These are phyloP conservation scores for Pleurotus djamor DNA, from an alignment of 768 basidiomycete genomes.

Conservation along the genomic window DNA sequence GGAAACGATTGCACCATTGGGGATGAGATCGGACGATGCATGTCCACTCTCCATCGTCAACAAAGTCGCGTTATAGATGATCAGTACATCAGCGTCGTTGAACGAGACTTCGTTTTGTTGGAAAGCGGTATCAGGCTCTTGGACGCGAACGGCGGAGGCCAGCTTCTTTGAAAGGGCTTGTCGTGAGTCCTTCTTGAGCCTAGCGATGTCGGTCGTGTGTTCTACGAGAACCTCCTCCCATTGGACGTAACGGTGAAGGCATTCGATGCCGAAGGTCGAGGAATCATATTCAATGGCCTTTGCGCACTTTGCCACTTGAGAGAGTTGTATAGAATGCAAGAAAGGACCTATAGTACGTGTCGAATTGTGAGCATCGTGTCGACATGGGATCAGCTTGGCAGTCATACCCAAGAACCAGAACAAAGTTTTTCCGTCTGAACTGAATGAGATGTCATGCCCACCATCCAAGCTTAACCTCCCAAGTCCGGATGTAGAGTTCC, in stretches of 20 bases:
- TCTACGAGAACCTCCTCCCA: constrained; percentile 57
- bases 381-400: neutral
- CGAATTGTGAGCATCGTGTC: neutral
- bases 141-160: neutral
- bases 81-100: constrained; percentile 41
- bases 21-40: constrained; percentile 45
- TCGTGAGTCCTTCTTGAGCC: constrained; percentile 53
- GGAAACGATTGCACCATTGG: constrained; percentile 48
- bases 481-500: constrained; percentile 59
- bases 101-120: neutral
- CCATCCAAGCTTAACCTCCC: constrained; percentile 69
- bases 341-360: constrained; percentile 51
- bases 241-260: constrained; percentile 53
- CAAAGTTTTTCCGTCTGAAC: constrained; percentile 57
- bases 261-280: constrained; percentile 58
- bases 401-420: constrained; percentile 73
- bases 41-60: constrained; percentile 66
- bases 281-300: constrained; percentile 46
- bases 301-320: constrained; percentile 47
- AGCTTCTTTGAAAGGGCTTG: constrained; percentile 13
- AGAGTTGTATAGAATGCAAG: constrained; percentile 59
- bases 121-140: neutral
- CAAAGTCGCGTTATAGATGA: constrained; percentile 67
- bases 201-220: constrained; percentile 58
- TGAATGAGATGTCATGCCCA: constrained; percentile 68